Evolutionary conservation across 1,284 basidiomycete genomes (phyloP).

Genomic region (Cronartium quercuum): DNA sequence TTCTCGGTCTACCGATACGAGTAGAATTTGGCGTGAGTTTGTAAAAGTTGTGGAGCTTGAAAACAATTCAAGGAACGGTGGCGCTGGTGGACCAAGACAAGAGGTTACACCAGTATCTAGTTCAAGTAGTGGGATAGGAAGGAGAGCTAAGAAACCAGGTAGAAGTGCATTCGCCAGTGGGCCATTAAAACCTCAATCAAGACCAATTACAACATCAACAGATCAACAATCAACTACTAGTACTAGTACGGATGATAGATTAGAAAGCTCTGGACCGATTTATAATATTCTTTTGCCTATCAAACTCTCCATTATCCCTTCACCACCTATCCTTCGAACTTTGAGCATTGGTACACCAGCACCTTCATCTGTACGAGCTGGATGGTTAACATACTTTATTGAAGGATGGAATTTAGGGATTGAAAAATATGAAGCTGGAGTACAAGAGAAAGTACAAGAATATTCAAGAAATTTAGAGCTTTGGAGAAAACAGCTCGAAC

Average conservation of each 20-base stretch:
- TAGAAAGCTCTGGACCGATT: neutral
- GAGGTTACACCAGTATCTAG: neutral
- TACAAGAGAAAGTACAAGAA: neutral
- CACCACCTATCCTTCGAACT: neutral
- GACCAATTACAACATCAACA: neutral
- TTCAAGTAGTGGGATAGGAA: neutral
- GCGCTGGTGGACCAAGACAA: neutral
- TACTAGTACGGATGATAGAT: neutral
- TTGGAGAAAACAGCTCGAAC: neutral
- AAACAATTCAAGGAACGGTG: neutral
- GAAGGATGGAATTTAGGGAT: neutral
- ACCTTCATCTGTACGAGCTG: neutral
- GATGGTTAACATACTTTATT: neutral
- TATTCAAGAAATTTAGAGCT: neutral
- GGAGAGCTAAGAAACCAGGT: neutral
- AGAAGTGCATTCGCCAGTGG: conserved; percentile 30
- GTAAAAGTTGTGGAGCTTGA: neutral
- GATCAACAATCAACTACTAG: neutral
- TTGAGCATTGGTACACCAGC: conserved; percentile 9
- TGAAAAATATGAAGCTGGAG: neutral
- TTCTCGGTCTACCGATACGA: neutral
- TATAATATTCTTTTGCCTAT: neutral
- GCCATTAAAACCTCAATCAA: neutral
- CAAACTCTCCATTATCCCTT: conserved; percentile 14
- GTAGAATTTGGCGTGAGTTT: conserved; percentile 1